Base-by-base conservation (phyloP, 176 grass and related monocot species). In the Aegilops tauschii region DNA sequence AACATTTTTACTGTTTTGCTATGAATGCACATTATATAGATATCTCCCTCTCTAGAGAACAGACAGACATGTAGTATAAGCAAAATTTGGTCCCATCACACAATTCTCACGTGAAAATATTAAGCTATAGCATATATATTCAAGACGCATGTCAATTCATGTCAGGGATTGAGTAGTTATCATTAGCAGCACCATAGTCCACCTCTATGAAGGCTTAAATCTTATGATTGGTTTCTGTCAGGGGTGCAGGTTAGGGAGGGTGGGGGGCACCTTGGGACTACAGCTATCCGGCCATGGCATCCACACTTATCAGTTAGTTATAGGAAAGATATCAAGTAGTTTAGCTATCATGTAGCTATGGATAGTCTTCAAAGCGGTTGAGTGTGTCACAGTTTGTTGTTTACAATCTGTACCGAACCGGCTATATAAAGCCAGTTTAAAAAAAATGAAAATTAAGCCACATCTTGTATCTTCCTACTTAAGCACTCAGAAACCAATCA, bases 71-170 rank as follows among this genome's bases (percentile, higher is more conserved):
- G 3, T 58, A 77, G 50, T 74, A 72, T 23, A 72, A 72, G 36
- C 9, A 40, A 25, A 12, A n/a, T 35, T 44, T 73, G 69, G 21
- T 73, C 37, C 37, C 69, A 10, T 73, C 36, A 44, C 69, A 73
- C 9, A 73, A 44, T 73, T 73, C 37, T 73, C 36, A n/a, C 12
- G 69, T 42, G 69, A 73, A 73, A 73, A 73, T 45, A 73, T 73
- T 12, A 45, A 54, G 50, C 50, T 54, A 18, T 54, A 54, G 50
- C 50, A 54, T 54, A 54, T 54, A 54, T 54, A 54, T 54, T 54
- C 50, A 54, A 54, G 40, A 45, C 39, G 9, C 70, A 27, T 73
- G 70, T 45, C 13, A 45, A 27, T 73, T 73, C 39, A 54, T 12
- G 42, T 23, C 11, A 73, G n/a, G 70, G n/a, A 42, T 16, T 73